A percentile compares a stretch with the other conserved stretches of the same genome.
These are phyloP conservation scores for Fagopyrum homotropicum DNA, from an alignment of 148 eudicot species.

Conservation along the genomic window DNA sequence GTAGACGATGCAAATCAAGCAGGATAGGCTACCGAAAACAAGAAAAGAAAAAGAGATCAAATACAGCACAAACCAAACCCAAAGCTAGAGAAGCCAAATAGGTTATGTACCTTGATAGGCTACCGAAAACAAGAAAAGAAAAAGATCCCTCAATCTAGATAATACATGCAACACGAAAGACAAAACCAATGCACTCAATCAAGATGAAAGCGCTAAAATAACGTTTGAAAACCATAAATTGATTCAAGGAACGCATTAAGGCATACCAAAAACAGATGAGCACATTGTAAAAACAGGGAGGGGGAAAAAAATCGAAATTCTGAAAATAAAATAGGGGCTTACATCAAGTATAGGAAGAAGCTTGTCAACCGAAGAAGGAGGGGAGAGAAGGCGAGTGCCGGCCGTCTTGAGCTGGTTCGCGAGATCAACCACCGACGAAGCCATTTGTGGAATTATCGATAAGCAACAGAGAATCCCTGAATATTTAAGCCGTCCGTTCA, in stretches of 20 bases:
- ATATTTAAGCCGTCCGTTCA: slow-evolving; percentile 2
- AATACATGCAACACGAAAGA: slow-evolving; percentile 5
- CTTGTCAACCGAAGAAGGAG: slow-evolving; percentile 37
- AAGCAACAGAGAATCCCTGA: slow-evolving; percentile 7
- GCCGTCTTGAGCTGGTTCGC: slow-evolving; percentile 41
- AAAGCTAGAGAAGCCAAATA: neutral
- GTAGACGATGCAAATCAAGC: neutral
- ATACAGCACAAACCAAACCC: neutral
- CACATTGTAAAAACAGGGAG: neutral
- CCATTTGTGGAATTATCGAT: slow-evolving; percentile 21
- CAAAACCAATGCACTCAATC: neutral
- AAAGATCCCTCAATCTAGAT: neutral
- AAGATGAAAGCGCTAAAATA: neutral
- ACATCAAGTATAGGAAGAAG: slow-evolving; percentile 59
- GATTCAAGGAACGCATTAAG: neutral
- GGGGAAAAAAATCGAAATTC: neutral
- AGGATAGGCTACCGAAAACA: neutral
- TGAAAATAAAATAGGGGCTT: slow-evolving; percentile 22
- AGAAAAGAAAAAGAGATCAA: neutral
- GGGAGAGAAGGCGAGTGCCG: slow-evolving; percentile 47
- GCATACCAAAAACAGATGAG: neutral
- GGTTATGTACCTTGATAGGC: neutral
- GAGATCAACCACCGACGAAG: slow-evolving; percentile 34
- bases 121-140: neutral
- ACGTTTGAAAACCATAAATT: neutral